Evolutionary conservation across 2,329 filamentous ascomycete genomes (phyloP).

Genomic region (Ophiosphaerella korrae): DNA sequence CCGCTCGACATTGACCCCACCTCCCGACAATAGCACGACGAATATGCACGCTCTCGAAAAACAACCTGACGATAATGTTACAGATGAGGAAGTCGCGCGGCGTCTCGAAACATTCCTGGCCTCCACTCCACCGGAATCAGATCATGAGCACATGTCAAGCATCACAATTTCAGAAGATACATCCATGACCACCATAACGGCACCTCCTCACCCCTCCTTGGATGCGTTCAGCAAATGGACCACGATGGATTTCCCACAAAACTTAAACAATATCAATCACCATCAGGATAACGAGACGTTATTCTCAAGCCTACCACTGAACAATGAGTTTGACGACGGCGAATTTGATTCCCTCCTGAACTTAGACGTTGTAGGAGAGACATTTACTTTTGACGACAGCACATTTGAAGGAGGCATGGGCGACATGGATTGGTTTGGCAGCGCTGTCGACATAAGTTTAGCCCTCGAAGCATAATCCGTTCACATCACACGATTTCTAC

Average conservation of each 20-base stretch:
- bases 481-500: too few species aligned
- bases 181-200: slow-evolving; percentile 11
- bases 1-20: slow-evolving; percentile 47
- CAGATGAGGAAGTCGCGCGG: slow-evolving; percentile 55
- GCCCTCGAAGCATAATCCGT: slow-evolving; percentile 12
- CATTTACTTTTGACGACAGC: slow-evolving; percentile 41
- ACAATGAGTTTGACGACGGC: slow-evolving; percentile 47
- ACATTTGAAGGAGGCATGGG: slow-evolving; percentile 20
- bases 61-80: slow-evolving; percentile 33
- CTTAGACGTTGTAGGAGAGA: slow-evolving; percentile 47
- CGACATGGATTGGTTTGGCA: slow-evolving; percentile 24
- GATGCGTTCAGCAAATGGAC: slow-evolving; percentile 28
- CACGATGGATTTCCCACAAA: slow-evolving; percentile 19
- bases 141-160: slow-evolving; percentile 40
- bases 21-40: slow-evolving; percentile 46
- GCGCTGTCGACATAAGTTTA: slow-evolving; percentile 11
- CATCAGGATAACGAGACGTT: slow-evolving; percentile 43
- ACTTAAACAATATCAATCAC: slow-evolving; percentile 35
- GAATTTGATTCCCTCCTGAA: slow-evolving; percentile 50
- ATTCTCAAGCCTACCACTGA: slow-evolving; percentile 42
- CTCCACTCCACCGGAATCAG: slow-evolving; percentile 54
- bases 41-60: slow-evolving; percentile 43
- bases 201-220: slow-evolving; percentile 5
- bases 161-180: slow-evolving; percentile 37
- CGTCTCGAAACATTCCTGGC: slow-evolving; percentile 57